Percentiles rank a stretch among this genome's conserved stretches.
These are phyloP conservation scores for Dactylellina parvicollis DNA, from an alignment of 2,329 filamentous ascomycete genomes.

Conservation along the genomic window DNA sequence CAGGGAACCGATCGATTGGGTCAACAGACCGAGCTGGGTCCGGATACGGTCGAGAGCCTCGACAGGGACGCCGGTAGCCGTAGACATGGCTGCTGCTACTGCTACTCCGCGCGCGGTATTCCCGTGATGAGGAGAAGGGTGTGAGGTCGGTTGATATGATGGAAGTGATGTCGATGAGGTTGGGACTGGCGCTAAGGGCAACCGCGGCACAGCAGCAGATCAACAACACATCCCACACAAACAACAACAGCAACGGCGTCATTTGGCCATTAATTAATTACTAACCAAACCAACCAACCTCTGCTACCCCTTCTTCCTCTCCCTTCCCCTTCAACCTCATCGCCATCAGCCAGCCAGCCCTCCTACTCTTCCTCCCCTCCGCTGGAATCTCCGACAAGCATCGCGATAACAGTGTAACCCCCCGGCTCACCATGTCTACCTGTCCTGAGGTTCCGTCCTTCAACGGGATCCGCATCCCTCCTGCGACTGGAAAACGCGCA, in stretches of 20 bases:
- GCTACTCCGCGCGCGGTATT: no score
- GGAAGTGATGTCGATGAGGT: no score
- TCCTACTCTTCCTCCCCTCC: background rate
- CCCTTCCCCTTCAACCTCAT: conserved; percentile 1
- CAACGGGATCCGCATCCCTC: conserved; percentile 22
- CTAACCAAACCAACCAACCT: no score
- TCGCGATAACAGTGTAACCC: background rate
- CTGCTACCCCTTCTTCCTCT: background rate
- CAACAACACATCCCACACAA: no score
- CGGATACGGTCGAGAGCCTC: conserved; percentile 47
- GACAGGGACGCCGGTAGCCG: conserved; percentile 26
- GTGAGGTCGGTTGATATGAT: no score
- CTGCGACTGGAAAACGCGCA: conserved; percentile 36
- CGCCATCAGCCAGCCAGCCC: no score
- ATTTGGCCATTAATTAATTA: no score
- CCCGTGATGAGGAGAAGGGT: no score
- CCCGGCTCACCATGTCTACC: conserved; percentile 25
- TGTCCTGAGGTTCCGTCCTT: conserved; percentile 47
- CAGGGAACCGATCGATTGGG: conserved; percentile 62
- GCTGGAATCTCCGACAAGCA: background rate
- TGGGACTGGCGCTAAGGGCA: no score
- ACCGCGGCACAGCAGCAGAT: no score
- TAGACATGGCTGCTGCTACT: conserved; percentile 6
- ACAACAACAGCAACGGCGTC: no score
- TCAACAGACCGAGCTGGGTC: conserved; percentile 39